Conservation (phyloP, 306 rosid species). For the Acmispon strigosus region DNA sequence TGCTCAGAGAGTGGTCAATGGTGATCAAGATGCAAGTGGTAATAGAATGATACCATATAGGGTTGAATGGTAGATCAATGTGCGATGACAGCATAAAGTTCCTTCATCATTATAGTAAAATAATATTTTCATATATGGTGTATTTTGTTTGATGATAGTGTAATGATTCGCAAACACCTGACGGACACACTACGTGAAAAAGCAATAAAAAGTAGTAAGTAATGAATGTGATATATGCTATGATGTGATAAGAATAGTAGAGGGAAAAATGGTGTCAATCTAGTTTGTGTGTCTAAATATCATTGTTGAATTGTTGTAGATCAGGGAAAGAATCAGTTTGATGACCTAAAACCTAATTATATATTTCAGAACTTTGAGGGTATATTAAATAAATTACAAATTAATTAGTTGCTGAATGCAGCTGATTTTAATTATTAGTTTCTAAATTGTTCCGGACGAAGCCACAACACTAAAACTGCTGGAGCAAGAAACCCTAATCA, state of each 20-base stretch:
- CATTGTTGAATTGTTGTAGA: background rate
- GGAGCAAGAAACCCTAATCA: too few species aligned
- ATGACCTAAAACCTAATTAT: background rate
- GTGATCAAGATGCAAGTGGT: slow-evolving; percentile 43
- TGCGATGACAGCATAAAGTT: background rate
- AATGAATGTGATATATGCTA: too few species aligned
- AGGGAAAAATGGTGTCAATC: too few species aligned
- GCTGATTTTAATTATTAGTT: background rate
- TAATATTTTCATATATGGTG: background rate
- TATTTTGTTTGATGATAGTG: background rate
- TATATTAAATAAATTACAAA: background rate
- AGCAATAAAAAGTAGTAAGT: too few species aligned
- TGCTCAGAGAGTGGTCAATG: slow-evolving; percentile 16
- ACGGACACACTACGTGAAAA: too few species aligned
- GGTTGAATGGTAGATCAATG: slow-evolving; percentile 50
- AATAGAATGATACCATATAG: slow-evolving; percentile 41
- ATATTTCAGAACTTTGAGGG: background rate
- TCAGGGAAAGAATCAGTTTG: background rate
- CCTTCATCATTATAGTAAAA: background rate
- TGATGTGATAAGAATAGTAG: too few species aligned
- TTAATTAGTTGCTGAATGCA: background rate
- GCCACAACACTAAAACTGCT: too few species aligned
- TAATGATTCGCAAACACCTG: too few species aligned
- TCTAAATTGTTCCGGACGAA: too few species aligned
- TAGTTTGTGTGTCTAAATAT: too few species aligned